A percentile compares a stretch with the other conserved stretches of the same genome.
Conservation (phyloP, 1,284 basidiomycete genomes). For the Rhodotorula mucilaginosa region DNA sequence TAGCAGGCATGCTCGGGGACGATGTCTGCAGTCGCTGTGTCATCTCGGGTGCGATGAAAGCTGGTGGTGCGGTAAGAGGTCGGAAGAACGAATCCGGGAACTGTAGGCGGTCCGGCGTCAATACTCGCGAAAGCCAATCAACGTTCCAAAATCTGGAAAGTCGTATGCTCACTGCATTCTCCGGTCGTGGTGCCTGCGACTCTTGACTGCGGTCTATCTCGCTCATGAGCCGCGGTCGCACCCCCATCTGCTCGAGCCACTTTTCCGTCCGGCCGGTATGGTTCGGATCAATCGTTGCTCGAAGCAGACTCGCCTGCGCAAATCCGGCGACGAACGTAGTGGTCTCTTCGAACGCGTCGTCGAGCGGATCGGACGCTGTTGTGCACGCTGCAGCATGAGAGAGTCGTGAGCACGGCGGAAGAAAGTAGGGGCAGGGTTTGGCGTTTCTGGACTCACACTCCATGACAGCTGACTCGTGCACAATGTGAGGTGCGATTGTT, state of each 20-base stretch:
- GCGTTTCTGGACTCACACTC: neutral
- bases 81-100: conserved; percentile 11
- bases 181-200: too few relatives aligned
- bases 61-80: conserved; percentile 28
- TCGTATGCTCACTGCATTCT: too few relatives aligned
- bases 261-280: conserved; percentile 24
- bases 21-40: neutral
- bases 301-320: conserved; percentile 7
- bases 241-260: conserved; percentile 20
- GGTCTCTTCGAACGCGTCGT: conserved; percentile 26
- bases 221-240: neutral
- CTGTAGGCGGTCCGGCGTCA: neutral
- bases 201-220: neutral
- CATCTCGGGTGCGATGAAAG: conserved; percentile 13
- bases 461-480: too few relatives aligned
- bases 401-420: neutral
- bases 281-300: conserved; percentile 16
- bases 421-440: too few relatives aligned
- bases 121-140: too few relatives aligned
- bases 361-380: neutral
- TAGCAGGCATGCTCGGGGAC: neutral
- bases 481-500: too few relatives aligned
- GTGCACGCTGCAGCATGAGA: too few relatives aligned
- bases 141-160: too few relatives aligned
- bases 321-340: conserved; percentile 24